Evolutionary conservation across 2,329 filamentous ascomycete species (phyloP), one percentile per base, ranked within the genome.

Genomic region (Thelonectria blattea): DNA sequence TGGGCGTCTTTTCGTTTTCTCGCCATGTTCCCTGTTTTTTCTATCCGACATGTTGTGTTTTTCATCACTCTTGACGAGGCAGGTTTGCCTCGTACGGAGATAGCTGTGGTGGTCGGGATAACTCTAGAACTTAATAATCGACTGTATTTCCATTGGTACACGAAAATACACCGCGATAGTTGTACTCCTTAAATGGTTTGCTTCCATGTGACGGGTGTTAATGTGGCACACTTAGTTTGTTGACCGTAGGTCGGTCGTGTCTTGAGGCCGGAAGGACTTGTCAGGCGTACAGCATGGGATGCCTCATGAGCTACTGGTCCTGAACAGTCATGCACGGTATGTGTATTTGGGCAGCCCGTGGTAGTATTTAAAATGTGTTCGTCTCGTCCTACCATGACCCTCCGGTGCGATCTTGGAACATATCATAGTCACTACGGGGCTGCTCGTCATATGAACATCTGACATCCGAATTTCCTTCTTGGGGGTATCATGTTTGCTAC

Each of bases 91-190:
- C 66, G 67, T 65, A 62, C 65, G 64, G 67, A 63, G 68, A 53
- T 60, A 63, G 58, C 62, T 66, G 64, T 61, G 70, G 67, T 66
- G 64, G 68, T 60, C 65, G 67, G 67, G 68, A 71, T 69, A 71
- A 75, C 68, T 75, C 71, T 78, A 78, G 75, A 76, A 76, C 74
- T 78, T 78, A 78, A 78, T 78, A 78, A 78, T 78, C 72, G 74
- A 77, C 67, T 77, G 73, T 72, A 74, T 65, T 75, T 76, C 71
- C 68, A 69, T 67, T 66, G 60, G 60, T 58, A 56, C 37, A 34
- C 39, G 14, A 17, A 17, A 37, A 37, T 37, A 37, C 34, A 15
- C 11, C 34, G 7, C 15, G 34, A 37, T 37, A 15, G 34, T 37
- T 37, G 34, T 30, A 30, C 27, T 30, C 8, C 22, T 24, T 24